A percentile compares a stretch with the other conserved stretches of the same genome.
These are phyloP conservation scores for Asterionellopsis glacialis DNA, from an alignment of 108 stramenopile genomes.

Conservation along the genomic window DNA sequence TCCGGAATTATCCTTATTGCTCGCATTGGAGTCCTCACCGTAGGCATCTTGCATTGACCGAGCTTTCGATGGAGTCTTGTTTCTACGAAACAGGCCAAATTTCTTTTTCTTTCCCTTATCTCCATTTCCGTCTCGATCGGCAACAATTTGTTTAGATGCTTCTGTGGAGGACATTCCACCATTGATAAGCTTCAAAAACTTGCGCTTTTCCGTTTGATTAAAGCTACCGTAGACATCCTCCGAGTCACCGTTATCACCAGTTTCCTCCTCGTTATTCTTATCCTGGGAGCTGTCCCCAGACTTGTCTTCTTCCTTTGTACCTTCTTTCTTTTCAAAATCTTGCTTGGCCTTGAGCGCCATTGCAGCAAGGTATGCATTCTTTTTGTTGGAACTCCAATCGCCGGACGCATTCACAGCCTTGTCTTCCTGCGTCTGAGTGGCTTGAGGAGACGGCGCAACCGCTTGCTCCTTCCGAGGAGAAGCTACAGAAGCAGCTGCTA, in stretches of 20 bases:
- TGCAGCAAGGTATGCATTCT: conserved; percentile 43
- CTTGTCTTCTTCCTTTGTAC: background rate
- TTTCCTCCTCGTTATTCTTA: conserved; percentile 4
- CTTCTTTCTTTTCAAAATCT: conserved; percentile 30
- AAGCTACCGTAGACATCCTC: conserved; percentile 50
- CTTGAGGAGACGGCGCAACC: no score
- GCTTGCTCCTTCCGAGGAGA: conserved; percentile 1
- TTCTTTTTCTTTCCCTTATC: conserved; percentile 5
- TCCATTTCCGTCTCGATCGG: conserved; percentile 22
- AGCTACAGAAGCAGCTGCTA: background rate
- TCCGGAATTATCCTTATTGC: background rate
- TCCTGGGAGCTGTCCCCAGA: background rate
- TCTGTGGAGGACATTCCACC: conserved; percentile 47
- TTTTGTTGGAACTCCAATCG: conserved; percentile 21
- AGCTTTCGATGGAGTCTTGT: background rate
- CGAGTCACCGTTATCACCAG: conserved; percentile 20
- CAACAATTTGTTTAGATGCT: conserved; percentile 20
- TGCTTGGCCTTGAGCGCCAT: conserved; percentile 52
- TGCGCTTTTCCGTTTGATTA: conserved; percentile 59
- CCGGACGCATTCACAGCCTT: conserved; percentile 6
- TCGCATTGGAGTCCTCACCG: background rate
- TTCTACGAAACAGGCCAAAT: background rate
- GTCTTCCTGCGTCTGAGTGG: no score
- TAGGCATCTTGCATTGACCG: background rate
- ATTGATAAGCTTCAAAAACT: conserved; percentile 71